Conservation (phyloP, 495 filamentous ascomycete genomes). For the Penicillium manginii region DNA sequence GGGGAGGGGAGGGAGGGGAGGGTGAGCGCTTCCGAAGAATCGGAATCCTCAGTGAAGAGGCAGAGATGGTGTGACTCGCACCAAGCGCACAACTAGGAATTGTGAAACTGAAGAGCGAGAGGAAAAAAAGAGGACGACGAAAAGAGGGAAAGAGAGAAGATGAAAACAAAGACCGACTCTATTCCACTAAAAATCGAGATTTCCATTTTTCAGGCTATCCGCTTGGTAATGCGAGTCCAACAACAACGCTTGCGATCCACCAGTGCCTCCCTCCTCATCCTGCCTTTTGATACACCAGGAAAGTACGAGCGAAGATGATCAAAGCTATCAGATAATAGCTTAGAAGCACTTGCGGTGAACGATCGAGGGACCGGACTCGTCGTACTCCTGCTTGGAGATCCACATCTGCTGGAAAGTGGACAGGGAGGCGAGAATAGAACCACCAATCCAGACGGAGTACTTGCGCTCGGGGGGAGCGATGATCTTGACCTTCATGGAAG, state of each 20-base stretch:
- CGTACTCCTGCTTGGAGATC: constrained; percentile 99
- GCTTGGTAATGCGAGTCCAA: constrained; percentile 53
- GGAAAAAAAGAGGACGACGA: constrained; percentile 10
- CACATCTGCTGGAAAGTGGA: constrained; percentile 99
- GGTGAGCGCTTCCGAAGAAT: not conserved
- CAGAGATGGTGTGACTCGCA: constrained; percentile 4
- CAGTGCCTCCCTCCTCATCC: constrained; percentile 46
- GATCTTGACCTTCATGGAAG: constrained; percentile 87
- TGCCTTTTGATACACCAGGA: constrained; percentile 56
- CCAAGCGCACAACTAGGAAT: constrained; percentile 6
- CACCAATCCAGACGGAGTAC: constrained; percentile 99
- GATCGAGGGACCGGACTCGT: constrained; percentile 98
- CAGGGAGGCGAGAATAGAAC: constrained; percentile 98
- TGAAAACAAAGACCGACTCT: constrained; percentile 41
- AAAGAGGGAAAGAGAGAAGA: constrained; percentile 10
- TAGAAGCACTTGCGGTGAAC: constrained; percentile 99
- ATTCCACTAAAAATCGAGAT: constrained; percentile 52
- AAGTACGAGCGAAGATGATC: constrained; percentile 51
- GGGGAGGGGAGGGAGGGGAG: not conserved
- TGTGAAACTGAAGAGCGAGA: constrained; percentile 11
- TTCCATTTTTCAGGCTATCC: constrained; percentile 53
- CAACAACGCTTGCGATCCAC: constrained; percentile 50
- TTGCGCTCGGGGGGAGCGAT: constrained; percentile 78
- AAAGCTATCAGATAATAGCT: constrained; percentile 49
- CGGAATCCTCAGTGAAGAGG: no score